Evolutionary conservation across 2,329 filamentous ascomycete species (phyloP).

Genomic region (Phialophora tarda): DNA sequence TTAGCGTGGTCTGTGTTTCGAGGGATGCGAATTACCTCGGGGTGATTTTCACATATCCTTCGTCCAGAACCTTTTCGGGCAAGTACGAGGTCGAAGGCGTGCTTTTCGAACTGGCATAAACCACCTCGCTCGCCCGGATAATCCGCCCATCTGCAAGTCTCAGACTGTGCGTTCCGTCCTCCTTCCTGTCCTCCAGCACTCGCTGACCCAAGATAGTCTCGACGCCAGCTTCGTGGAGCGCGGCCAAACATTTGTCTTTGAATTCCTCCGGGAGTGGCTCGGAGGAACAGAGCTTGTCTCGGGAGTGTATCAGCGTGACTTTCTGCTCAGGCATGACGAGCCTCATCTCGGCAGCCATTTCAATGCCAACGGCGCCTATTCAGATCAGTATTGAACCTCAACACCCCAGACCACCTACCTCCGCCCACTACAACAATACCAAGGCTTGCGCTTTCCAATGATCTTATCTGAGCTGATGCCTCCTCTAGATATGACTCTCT

Average conservation of each 20-base stretch:
- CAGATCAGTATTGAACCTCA: neutral
- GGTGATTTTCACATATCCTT: slow-evolving; percentile 68
- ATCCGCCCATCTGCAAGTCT: slow-evolving; percentile 65
- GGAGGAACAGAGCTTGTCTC: slow-evolving; percentile 71
- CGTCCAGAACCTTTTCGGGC: slow-evolving; percentile 63
- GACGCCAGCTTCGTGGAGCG: slow-evolving; percentile 68
- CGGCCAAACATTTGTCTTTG: slow-evolving; percentile 65
- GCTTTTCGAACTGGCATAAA: slow-evolving; percentile 71
- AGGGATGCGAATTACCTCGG: slow-evolving; percentile 50
- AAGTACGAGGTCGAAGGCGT: slow-evolving; percentile 68
- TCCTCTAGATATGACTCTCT: slow-evolving; percentile 69
- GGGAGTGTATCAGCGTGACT: slow-evolving; percentile 77
- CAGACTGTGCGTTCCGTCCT: slow-evolving; percentile 50
- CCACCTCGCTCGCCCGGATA: slow-evolving; percentile 67
- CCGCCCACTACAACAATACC: slow-evolving; percentile 77
- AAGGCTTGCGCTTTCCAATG: slow-evolving; percentile 55
- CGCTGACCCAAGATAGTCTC: slow-evolving; percentile 68
- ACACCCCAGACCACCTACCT: slow-evolving; percentile 47
- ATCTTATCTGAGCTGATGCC: slow-evolving; percentile 63
- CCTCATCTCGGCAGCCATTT: slow-evolving; percentile 82
- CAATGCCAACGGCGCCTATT: slow-evolving; percentile 71
- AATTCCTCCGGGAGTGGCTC: slow-evolving; percentile 74
- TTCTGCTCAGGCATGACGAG: slow-evolving; percentile 65
- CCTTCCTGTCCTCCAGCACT: slow-evolving; percentile 51
- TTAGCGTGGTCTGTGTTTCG: neutral